Conservation (phyloP, 2,329 filamentous ascomycete species). For the Claviceps pazoutovae region DNA sequence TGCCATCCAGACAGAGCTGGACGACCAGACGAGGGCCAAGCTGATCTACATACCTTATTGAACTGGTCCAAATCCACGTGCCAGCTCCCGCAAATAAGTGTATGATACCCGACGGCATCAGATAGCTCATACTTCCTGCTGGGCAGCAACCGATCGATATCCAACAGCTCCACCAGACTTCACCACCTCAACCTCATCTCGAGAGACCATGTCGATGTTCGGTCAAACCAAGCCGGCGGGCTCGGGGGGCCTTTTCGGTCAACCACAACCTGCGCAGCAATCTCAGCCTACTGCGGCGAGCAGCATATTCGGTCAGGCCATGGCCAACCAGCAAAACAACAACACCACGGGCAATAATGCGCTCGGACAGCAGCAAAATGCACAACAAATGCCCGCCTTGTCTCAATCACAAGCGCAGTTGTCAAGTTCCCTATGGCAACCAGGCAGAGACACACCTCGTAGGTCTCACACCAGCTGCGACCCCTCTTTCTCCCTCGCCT, state of each 20-base stretch:
- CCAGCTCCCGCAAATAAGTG: background rate
- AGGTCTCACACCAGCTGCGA: slow-evolving; percentile 11
- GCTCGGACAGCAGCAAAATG: slow-evolving; percentile 23
- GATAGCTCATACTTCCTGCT: too few species aligned
- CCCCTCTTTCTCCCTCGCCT: background rate
- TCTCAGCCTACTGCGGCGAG: slow-evolving; percentile 14
- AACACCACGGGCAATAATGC: slow-evolving; percentile 16
- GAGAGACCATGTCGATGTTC: slow-evolving; percentile 23
- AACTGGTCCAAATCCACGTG: background rate
- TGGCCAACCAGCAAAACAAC: slow-evolving; percentile 25
- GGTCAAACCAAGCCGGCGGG: slow-evolving; percentile 23
- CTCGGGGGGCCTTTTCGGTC: slow-evolving; percentile 22
- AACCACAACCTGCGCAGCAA: slow-evolving; percentile 22
- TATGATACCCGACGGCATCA: too few species aligned
- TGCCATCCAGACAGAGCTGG: background rate
- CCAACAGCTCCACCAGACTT: slow-evolving; percentile 3
- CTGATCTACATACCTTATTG: background rate
- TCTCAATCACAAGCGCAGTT: slow-evolving; percentile 33
- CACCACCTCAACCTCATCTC: background rate
- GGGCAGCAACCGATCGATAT: too few species aligned
- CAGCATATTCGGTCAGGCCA: slow-evolving; percentile 18
- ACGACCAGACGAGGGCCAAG: background rate
- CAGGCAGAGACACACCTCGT: slow-evolving; percentile 36
- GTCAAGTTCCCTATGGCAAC: slow-evolving; percentile 39
- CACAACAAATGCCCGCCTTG: slow-evolving; percentile 27